Evolutionary conservation across 2,329 filamentous ascomycete genomes (phyloP), one percentile per base, ranked within the genome.

Genomic region (Penicillium digitatum): DNA sequence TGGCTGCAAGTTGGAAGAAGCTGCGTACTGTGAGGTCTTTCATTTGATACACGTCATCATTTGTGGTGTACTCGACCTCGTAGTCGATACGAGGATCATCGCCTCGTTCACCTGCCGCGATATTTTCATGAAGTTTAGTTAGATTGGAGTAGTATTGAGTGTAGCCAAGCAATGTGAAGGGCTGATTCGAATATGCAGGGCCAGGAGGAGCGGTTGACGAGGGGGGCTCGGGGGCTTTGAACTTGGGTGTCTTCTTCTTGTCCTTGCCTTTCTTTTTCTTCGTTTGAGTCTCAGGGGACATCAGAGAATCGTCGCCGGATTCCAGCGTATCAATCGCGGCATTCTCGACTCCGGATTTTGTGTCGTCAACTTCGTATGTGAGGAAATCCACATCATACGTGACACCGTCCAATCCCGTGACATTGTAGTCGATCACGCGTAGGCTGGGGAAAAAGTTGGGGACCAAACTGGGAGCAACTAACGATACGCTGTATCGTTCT

Each of bases 121-220:
- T 80, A 56, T 88, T 83, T 64, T 91, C 89, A 74, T 97, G 95
- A 74, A 96, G 87, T 55, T 84, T 77, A 0, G 93, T 97, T n/a
- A 99, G 77, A 71, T 99, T 99, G 57, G 93, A 91, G 72, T 85
- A 96, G 72, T 95, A 96, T 67, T 99, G 94, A 4, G 85, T 90
- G 72, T 90, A 96, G 5, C 89, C 85, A 3, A 87, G 80, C 58
- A 92, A 79, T 0, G 90, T 89, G 35, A 97, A 78, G 0, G 89
- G 79, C 69, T 99, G 94, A 8, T 88, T 85, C 20, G 87, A 90
- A 73, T 99, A 97, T 8, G 90, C 94, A 0, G 94, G 94, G 0
- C 94, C 94, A 0, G 93, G 93, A 6, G 84, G 84, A 8, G 87
- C 75, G 2, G 82, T 82, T 64, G 87, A 85, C 0, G 89, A 83